Evolutionary conservation across 1,139 yeast genomes (phyloP), one percentile per base, ranked within the genome.

Genomic region (Lodderomyces theae): DNA sequence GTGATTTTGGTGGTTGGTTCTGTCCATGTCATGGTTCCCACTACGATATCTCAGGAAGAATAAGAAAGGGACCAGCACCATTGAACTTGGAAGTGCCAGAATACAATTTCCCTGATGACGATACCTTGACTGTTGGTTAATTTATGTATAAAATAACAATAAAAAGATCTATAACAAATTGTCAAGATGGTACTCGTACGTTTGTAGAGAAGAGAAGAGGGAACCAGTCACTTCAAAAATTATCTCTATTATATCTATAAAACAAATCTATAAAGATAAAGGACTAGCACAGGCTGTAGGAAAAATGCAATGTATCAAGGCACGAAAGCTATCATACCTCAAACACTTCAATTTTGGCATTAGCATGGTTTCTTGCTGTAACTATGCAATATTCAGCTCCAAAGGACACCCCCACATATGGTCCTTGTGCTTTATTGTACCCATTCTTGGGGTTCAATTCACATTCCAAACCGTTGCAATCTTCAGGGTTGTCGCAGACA

Each of bases 1-100:
- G 99, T 74, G 99, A 94, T 71, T 94, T 81, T 60, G 97, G 97
- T 67, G 98, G 98, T 64, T 94, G 98, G 98, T 94, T 94, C 92
- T 94, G 99, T 74, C 99, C 99, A 53, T 94, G 98, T 77, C 99
- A 94, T 78, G 99, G 98, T 80, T 92, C 98, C 66, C 98, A 94
- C 72, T 94, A 94, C 74, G 98, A 94, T 75, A 94, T 94, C 74
- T 85, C 97, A 51, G 99, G 99, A 69, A 92, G 99, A 84, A 92
- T 94, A 68, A 88, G 99, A 84, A 92, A 83, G 77, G 99, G 99
- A 57, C 99, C 99, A 60, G 99, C 99, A 66, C 99, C 99, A 64
- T 81, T 89, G 70, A 92, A 92, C 80, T 81, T 94, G 77, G 98
- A 92, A 77, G 79, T 94, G 57, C 99, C 99, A 58, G 77, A 79